Base-by-base conservation (phyloP, 1,284 basidiomycete species). In the Neolentinus lepideus region DNA sequence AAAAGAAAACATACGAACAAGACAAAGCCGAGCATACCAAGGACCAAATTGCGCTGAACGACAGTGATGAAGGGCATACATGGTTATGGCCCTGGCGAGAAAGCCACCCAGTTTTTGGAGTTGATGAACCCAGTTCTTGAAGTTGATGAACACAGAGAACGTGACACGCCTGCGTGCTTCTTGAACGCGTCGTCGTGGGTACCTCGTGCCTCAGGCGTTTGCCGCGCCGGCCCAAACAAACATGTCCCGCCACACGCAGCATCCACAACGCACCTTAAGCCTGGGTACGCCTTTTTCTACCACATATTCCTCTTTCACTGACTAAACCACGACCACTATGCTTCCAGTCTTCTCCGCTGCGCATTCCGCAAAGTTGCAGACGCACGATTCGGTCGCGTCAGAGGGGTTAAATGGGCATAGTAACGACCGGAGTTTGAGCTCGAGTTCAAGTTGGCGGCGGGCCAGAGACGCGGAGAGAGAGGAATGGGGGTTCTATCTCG, bases 261-360 rank as follows among this genome's bases (percentile, higher is more conserved):
- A 43, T 43, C 38, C 38, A n/a, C 38, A n/a, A 43, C 38, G 38
- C 38, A 43, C 38, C n/a, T 43, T 31, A 31, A 31, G 29, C 29
- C 29, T 43, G 16, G 38, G 38, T 43, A 43, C 38, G 19, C 38
- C 38, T 3, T 43, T 6, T 16, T 43, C 38, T 9, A n/a, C n/a
- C 47, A 8, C 47, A 21, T 6, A 50, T 29, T 21, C 8, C 27
- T 46, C 19, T 21, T 46, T 16, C n/a, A 19, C 45, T 25, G 45
- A 50, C 22, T 29, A 8, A 26, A 50, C 47, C 24, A 21, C 43
- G 16, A 46, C 48, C 27, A 19, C 27, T 14, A 21, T 52, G 29
- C 19, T 29, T 26, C 51, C 51, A 31, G 27, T 52, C n/a, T 52
- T 52, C 51, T 52, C 51, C 51, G 51, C 51, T 26, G 9, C 51